Base-by-base conservation (phyloP, 495 filamentous ascomycete genomes). In the Penicillium paradoxum region DNA sequence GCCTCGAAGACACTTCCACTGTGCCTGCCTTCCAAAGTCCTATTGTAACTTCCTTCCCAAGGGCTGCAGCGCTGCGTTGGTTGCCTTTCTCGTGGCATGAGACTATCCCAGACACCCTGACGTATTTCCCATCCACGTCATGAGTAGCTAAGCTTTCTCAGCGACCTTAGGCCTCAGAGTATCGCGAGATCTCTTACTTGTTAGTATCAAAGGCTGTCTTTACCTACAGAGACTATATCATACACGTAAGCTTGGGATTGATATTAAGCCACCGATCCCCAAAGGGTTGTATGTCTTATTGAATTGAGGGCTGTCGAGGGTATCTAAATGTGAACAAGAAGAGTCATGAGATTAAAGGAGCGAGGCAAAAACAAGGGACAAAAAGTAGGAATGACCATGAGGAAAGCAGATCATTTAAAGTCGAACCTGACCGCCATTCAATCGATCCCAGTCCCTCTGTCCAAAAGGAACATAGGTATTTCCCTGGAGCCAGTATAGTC, bases 381-480 rank as follows among this genome's bases (percentile, higher is more conserved):
- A 37, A 0, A 41, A 14, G 7, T 17, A 45, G 17, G 15, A 18
- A 33, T n/a, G 2, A 21, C 4, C 11, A 21, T 1, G 21, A 22
- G 17, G 11, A 22, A 45, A 21, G 13, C 5, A 32, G 24, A 45
- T 3, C 2, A 33, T 39, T 63, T 57, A 93, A 49, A 95, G 72
- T 68, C 82, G 90, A 18, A 89, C 85, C 55, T 77, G 75, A 8
- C 89, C 90, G 11, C 71, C 80, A 39, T 73, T 79, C 60, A 96
- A 58, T 37, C 70, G 76, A 32, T 79, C 71, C 88, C 90, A 92
- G 38, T 95, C 86, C 54, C 69, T 70, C 56, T 69, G 60, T 17
- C 67, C 68, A 62, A 96, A 95, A 29, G 63, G 76, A 11, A 81
- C 80, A 69, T 96, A 97, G 13, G 72, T 75, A 17, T 78, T 78